Evolutionary conservation across 2,329 filamentous ascomycete species (phyloP).

Genomic region (Aspergillus hiratsukae): DNA sequence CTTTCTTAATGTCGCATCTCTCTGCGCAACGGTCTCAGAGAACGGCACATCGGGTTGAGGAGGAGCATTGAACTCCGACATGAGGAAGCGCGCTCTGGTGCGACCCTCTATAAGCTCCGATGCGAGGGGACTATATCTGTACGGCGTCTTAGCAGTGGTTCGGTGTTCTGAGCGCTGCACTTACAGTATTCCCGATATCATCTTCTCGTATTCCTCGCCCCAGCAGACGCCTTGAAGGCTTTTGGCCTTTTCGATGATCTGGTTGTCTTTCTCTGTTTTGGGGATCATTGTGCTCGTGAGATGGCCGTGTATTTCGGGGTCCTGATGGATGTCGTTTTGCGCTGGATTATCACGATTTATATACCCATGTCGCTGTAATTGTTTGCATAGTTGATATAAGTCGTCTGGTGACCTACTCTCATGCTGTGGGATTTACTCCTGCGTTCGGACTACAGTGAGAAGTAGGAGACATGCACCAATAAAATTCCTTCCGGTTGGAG

Average conservation of each 20-base stretch:
- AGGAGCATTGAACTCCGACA: background rate
- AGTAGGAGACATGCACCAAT: background rate
- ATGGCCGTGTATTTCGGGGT: background rate
- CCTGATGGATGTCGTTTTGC: background rate
- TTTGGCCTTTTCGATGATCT: background rate
- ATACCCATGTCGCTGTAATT: background rate
- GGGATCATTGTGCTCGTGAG: background rate
- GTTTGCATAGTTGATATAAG: background rate
- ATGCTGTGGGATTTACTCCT: background rate
- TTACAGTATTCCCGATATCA: constrained; percentile 10
- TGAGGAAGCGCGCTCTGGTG: background rate
- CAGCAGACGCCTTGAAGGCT: background rate
- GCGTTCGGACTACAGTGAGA: background rate
- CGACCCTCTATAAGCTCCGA: background rate
- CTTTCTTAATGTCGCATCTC: background rate
- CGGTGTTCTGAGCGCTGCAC: background rate
- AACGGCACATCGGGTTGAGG: background rate
- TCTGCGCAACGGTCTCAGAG: background rate
- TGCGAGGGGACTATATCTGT: background rate
- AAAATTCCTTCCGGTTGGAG: background rate
- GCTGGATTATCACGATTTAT: background rate
- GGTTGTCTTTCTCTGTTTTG: background rate
- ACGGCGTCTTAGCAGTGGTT: background rate
- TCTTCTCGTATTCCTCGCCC: background rate
- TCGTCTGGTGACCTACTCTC: background rate